Conservation (phyloP, 2,329 filamentous ascomycete genomes). For the Fusarium denticulatum region DNA sequence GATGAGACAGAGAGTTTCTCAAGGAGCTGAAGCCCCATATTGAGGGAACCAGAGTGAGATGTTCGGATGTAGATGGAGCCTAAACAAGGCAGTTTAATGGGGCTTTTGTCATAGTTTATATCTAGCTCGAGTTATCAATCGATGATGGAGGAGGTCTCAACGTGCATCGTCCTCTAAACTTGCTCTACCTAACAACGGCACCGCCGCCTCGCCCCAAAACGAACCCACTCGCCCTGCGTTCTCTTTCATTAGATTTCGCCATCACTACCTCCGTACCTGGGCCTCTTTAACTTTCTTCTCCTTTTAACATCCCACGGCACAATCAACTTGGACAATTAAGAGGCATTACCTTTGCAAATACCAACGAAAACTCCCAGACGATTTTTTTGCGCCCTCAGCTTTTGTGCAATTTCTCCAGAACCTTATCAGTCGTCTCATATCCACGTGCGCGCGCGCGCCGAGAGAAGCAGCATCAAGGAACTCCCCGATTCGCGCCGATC, state of each 20-base stretch:
- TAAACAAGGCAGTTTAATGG: conserved; percentile 24
- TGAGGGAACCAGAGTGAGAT: conserved; percentile 15
- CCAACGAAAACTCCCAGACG: background rate
- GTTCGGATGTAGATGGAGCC: conserved; percentile 5
- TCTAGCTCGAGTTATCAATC: conserved; percentile 37
- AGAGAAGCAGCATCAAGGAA: conserved; percentile 20
- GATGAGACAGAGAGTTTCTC: conserved; percentile 11
- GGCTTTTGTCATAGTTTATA: conserved; percentile 22
- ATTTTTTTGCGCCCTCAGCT: background rate
- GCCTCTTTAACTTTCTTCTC: conserved; percentile 1
- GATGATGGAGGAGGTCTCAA: conserved; percentile 11
- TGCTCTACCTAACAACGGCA: conserved; percentile 17
- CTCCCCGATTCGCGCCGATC: conserved; percentile 24
- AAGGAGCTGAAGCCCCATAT: conserved; percentile 30
- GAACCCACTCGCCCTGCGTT: conserved; percentile 24
- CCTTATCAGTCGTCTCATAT: conserved; percentile 14
- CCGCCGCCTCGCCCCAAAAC: conserved; percentile 31
- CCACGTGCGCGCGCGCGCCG: conserved; percentile 9
- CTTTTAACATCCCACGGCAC: background rate
- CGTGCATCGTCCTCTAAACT: conserved; percentile 27
- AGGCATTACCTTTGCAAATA: background rate
- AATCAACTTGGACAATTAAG: conserved; percentile 12
- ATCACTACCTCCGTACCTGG: conserved; percentile 1
- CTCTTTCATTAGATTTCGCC: conserved; percentile 27
- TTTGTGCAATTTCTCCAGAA: background rate